Conservation (phyloP, 192 early-diverging fungal species). For the Coemansia sp. region DNA sequence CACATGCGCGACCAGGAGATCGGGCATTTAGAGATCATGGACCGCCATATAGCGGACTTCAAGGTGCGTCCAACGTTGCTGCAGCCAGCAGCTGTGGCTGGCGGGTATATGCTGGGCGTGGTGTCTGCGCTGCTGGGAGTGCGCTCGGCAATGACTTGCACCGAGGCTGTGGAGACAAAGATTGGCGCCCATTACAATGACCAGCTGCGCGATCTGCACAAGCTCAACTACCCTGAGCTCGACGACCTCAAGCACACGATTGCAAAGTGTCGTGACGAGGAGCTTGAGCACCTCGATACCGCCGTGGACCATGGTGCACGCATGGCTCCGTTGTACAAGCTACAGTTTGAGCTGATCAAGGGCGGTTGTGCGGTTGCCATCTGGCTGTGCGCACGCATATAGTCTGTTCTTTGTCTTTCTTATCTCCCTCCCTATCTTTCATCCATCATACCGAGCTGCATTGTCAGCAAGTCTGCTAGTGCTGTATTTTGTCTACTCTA, state of each 20-base stretch:
- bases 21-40: constrained; percentile 77
- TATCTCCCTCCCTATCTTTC: no score
- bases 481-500: constrained; percentile 20
- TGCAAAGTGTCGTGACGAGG: constrained; percentile 89
- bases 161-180: constrained; percentile 95
- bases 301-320: constrained; percentile 83
- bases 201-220: constrained; percentile 82
- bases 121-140: constrained; percentile 89
- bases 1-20: constrained; percentile 98
- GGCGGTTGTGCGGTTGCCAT: constrained; percentile 91
- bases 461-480: no score
- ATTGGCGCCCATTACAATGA: constrained; percentile 98
- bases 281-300: constrained; percentile 90
- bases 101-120: constrained; percentile 84
- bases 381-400: constrained; percentile 85
- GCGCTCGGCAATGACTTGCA: constrained; percentile 98
- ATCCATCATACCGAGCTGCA: no score
- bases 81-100: constrained; percentile 82
- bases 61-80: constrained; percentile 85
- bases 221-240: constrained; percentile 69
- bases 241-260: constrained; percentile 64
- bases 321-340: constrained; percentile 78
- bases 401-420: constrained; percentile 1
- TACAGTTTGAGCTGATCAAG: constrained; percentile 75
- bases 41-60: constrained; percentile 70